Percentiles rank a stretch among this genome's conserved stretches.
These are phyloP conservation scores for Hemerocallis citrina DNA, from an alignment of 106 monocot genomes.

Conservation along the genomic window DNA sequence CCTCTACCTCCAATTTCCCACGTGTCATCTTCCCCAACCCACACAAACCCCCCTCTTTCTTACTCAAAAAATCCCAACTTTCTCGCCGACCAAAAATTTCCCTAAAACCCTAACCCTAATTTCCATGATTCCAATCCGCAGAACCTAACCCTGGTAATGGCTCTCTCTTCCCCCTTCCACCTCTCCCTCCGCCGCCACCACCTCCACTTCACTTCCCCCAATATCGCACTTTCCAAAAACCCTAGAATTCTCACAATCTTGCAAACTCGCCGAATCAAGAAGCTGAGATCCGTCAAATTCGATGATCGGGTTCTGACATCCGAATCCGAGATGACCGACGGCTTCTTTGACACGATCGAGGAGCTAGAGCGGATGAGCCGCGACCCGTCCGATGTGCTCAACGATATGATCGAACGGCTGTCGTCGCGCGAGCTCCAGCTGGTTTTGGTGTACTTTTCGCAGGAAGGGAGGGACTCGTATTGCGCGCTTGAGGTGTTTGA, in stretches of 20 bases:
- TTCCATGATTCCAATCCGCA: too few species aligned
- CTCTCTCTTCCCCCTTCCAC: neutral
- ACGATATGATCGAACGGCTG: conserved; percentile 51
- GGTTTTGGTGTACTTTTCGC: conserved; percentile 84
- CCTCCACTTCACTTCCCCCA: neutral
- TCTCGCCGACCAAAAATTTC: neutral
- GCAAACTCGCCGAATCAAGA: neutral
- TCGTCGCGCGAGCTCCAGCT: conserved; percentile 87
- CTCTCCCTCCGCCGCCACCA: conserved; percentile 2
- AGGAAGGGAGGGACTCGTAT: conserved; percentile 90
- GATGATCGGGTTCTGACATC: conserved; percentile 24
- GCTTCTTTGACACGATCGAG: conserved; percentile 65
- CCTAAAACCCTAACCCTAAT: conserved; percentile 1
- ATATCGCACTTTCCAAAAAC: neutral
- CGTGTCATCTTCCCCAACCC: too few species aligned
- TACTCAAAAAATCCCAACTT: neutral
- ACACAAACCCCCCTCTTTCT: too few species aligned
- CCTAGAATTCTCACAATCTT: neutral
- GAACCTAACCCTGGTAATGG: too few species aligned
- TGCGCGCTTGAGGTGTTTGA: conserved; percentile 96
- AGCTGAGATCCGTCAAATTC: conserved; percentile 17
- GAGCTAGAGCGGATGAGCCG: conserved; percentile 81
- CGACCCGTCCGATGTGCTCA: conserved; percentile 74
- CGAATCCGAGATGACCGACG: conserved; percentile 36
- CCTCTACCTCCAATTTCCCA: too few species aligned